Percentiles rank a stretch among this genome's conserved stretches.
These are phyloP conservation scores for Aspergillus sp. DNA, from an alignment of 2,329 filamentous ascomycete species.

Conservation along the genomic window DNA sequence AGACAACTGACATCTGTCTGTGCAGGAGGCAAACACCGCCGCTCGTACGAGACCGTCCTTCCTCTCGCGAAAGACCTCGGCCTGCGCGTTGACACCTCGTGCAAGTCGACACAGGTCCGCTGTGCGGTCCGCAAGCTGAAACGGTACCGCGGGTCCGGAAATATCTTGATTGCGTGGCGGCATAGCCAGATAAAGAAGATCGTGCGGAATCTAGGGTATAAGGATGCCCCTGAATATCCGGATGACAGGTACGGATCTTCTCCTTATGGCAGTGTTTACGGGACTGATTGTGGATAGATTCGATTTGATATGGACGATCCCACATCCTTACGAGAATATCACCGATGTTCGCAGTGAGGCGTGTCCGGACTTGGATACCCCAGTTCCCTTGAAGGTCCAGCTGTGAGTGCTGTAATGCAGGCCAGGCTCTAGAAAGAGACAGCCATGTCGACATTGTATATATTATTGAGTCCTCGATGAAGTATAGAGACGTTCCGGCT, in stretches of 20 bases:
- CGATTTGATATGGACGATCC: conserved; percentile 30
- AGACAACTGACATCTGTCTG: background rate
- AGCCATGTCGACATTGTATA: too few relatives aligned
- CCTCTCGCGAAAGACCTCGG: conserved; percentile 27
- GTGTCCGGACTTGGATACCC: conserved; percentile 24
- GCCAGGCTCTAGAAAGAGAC: too few relatives aligned
- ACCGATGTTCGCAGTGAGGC: conserved; percentile 23
- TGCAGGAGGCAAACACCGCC: conserved; percentile 16
- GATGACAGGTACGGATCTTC: conserved; percentile 17
- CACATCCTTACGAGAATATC: conserved; percentile 26
- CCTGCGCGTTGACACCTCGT: conserved; percentile 25
- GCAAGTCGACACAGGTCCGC: conserved; percentile 19
- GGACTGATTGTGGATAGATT: conserved; percentile 18
- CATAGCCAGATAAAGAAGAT: conserved; percentile 24
- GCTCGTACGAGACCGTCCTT: conserved; percentile 22
- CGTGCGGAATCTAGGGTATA: conserved; percentile 18
- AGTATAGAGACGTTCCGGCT: too few relatives aligned
- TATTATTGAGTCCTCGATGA: too few relatives aligned
- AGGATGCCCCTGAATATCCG: conserved; percentile 22
- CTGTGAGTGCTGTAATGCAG: conserved; percentile 3
- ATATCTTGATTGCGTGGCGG: conserved; percentile 30
- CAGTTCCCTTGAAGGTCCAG: conserved; percentile 16
- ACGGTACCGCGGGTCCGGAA: conserved; percentile 21
- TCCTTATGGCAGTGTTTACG: background rate
- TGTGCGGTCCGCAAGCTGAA: conserved; percentile 22